phyloP scores from a whole-genome alignment of 1,284 basidiomycete genomes.

The Ganoderma multipileum region DNA sequence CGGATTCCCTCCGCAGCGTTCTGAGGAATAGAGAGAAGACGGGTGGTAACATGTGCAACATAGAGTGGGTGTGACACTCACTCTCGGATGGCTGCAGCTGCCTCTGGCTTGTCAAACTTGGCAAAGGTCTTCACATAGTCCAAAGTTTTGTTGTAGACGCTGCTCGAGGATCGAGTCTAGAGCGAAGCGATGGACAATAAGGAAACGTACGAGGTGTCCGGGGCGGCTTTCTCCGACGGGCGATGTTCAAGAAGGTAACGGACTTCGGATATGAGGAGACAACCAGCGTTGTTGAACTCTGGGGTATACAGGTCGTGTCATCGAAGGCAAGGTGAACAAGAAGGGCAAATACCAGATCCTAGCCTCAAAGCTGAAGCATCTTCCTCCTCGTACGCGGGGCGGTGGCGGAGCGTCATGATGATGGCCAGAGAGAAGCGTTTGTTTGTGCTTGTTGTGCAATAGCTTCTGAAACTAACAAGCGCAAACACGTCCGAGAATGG shows the following conservation, averaged over 20 bases:
- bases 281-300: constrained; percentile 94
- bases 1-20: constrained; percentile 76
- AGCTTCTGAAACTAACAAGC: constrained; percentile 38
- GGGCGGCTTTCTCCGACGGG: constrained; percentile 72
- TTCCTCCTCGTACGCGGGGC: constrained; percentile 67
- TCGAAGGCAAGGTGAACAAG: neutral
- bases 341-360: constrained; percentile 55
- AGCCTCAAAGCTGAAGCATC: constrained; percentile 75
- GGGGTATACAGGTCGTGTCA: constrained; percentile 1
- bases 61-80: constrained; percentile 46
- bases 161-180: constrained; percentile 39
- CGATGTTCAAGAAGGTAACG: constrained; percentile 88
- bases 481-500: constrained; percentile 31
- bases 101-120: constrained; percentile 88
- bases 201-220: constrained; percentile 78
- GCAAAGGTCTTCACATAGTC: constrained; percentile 93
- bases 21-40: constrained; percentile 42
- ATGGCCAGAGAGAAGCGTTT: constrained; percentile 40
- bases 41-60: neutral
- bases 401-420: constrained; percentile 51
- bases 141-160: constrained; percentile 91
- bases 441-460: constrained; percentile 35
- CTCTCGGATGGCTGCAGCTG: constrained; percentile 90
- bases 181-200: neutral
- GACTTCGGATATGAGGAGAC: constrained; percentile 90